These are phyloP conservation scores for Platanus orientalis DNA, from an alignment of 164 flowering plant species.

Conservation along the genomic window DNA sequence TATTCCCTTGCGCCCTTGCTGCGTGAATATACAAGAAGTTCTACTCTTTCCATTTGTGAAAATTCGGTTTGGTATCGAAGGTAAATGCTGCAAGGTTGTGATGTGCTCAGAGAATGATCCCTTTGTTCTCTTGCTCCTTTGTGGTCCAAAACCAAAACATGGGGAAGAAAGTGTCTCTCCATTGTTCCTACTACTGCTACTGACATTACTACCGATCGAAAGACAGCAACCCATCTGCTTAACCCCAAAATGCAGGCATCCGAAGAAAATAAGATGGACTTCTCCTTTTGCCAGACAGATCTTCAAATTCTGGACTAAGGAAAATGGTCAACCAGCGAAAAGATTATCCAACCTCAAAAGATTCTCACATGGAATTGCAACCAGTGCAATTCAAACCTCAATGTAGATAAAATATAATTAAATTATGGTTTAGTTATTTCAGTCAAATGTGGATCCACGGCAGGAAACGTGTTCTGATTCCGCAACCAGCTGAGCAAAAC, in stretches of 20 bases:
- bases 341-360: constrained; percentile 22
- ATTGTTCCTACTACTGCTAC: constrained; percentile 28
- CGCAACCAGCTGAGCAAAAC: constrained; percentile 36
- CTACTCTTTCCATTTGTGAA: constrained; percentile 71
- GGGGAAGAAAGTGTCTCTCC: constrained; percentile 33
- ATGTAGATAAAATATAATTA: constrained; percentile 7
- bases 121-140: constrained; percentile 38
- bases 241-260: constrained; percentile 28
- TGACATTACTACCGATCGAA: constrained; percentile 44
- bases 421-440: constrained; percentile 16
- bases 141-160: constrained; percentile 32
- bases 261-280: constrained; percentile 1
- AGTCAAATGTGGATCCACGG: constrained; percentile 37
- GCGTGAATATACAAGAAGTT: constrained; percentile 78
- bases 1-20: constrained; percentile 91
- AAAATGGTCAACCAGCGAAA: constrained; percentile 24
- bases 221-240: constrained; percentile 73
- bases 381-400: constrained; percentile 12
- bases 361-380: constrained; percentile 23
- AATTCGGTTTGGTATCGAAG: constrained; percentile 64
- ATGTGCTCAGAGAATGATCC: constrained; percentile 49
- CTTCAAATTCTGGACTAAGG: constrained; percentile 13
- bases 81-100: constrained; percentile 48
- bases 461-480: constrained; percentile 19
- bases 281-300: constrained; percentile 20